Base-by-base conservation (phyloP, 805 yeast genomes). In the Yarrowia sp. region DNA sequence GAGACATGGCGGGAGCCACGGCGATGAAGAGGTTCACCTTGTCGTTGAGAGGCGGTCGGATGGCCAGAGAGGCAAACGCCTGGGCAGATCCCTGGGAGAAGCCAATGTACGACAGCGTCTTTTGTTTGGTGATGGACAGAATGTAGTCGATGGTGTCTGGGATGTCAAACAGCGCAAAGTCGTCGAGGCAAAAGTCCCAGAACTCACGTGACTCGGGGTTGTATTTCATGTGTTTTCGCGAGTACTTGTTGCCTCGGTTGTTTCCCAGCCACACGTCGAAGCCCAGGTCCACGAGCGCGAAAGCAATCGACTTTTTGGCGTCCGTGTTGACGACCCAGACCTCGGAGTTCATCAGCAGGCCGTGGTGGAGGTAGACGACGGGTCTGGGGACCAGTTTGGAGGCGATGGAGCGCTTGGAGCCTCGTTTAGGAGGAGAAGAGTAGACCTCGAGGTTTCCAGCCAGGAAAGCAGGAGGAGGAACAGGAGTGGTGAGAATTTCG, bases 201-300 rank as follows among this genome's bases (percentile, higher is more conserved):
- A 92, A 94, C 68, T 81, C 79, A 24, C 78, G 78, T 3, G 81
- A 78, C 34, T 75, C 77, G 15, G 87, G 82, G 50, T 76, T 76
- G 43, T 79, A 75, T n/a, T 75, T 70, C 15, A 82, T 69, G 77
- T 94, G 97, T 72, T 92, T 92, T 69, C 88, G 87, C 3, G 96
- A 89, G 79, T 94, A 94, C 79, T 94, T 95, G 79, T 94, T 95
- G 12, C 97, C 97, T 68, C 97, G 82, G 74, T 91, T 92, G 76
- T 91, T 92, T 0, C 98, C 98, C 70, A 94, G 80, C 94, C 96
- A 94, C 7, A 94, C 98, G 75, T 94, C 99, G 76, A 86, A 94
- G 1, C 98, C 98, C 56, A 86, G 76, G 68, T 92, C 92, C 69
- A 87, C 87, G 40, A 94, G 81, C 2, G 86, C 79, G 75, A 90